These are phyloP conservation scores for Lanmaoa rubissima DNA, from an alignment of 768 basidiomycete species.

Conservation along the genomic window DNA sequence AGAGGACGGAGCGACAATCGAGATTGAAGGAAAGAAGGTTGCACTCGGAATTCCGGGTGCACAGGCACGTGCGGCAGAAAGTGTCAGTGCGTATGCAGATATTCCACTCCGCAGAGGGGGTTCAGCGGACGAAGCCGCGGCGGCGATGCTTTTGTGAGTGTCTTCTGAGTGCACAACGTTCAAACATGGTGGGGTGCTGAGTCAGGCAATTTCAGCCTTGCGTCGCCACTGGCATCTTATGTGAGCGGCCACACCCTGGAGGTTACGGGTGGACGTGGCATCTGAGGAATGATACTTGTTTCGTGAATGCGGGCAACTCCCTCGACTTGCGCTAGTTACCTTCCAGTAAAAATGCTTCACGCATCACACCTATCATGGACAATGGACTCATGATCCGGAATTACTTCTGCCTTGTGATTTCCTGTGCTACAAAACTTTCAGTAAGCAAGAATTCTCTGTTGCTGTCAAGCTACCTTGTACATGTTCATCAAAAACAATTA, in stretches of 20 bases:
- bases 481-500: neutral
- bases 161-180: neutral
- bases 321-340: neutral
- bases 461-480: neutral
- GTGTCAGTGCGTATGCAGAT: constrained; percentile 41
- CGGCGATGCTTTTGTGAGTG: constrained; percentile 72
- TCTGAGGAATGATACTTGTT: constrained; percentile 35
- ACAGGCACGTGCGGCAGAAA: constrained; percentile 37
- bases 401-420: neutral
- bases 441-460: neutral
- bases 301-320: neutral
- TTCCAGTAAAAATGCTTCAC: neutral
- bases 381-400: neutral
- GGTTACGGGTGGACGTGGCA: constrained; percentile 79
- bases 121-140: constrained; percentile 74
- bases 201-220: constrained; percentile 47
- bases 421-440: neutral
- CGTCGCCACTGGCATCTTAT: constrained; percentile 75
- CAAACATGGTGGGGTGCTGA: constrained; percentile 3
- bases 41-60: constrained; percentile 74
- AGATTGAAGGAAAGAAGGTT: constrained; percentile 81
- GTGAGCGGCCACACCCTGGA: constrained; percentile 83
- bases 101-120: constrained; percentile 72
- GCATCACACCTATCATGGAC: neutral
- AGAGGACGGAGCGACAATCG: constrained; percentile 71